Conservation (phyloP, 306 rosid species). For the Senna siamea region DNA sequence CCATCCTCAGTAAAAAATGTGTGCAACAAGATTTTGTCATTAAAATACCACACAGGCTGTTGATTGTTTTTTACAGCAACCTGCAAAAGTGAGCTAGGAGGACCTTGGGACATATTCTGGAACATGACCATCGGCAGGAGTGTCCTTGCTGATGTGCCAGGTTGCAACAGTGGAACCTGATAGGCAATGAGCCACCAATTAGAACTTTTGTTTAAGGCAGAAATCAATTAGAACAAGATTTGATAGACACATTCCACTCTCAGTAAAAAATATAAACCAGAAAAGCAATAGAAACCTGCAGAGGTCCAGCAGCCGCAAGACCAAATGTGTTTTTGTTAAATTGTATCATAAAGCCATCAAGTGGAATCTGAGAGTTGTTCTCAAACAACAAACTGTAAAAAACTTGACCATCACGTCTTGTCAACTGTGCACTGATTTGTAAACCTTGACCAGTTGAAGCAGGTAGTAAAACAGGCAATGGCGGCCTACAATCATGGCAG, state of each 20-base stretch:
- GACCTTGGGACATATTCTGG: conserved; percentile 97
- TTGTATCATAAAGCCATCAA: conserved; percentile 98
- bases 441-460: conserved; percentile 91
- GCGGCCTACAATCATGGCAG: conserved; percentile 65
- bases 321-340: conserved; percentile 97
- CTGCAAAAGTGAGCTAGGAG: conserved; percentile 89
- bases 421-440: conserved; percentile 95
- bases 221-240: conserved; percentile 25
- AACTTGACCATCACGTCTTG: conserved; percentile 75
- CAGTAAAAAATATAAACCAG: conserved; percentile 10
- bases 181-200: conserved; percentile 33
- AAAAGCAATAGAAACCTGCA: conserved; percentile 63
- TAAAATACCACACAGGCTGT: conserved; percentile 97
- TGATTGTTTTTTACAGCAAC: conserved; percentile 91
- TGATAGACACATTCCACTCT: conserved; percentile 13
- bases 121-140: conserved; percentile 91
- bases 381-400: conserved; percentile 84
- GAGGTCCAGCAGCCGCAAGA: conserved; percentile 89
- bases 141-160: conserved; percentile 69
- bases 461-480: conserved; percentile 78
- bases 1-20: conserved; percentile 92
- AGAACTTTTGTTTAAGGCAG: conserved; percentile 4
- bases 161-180: conserved; percentile 85
- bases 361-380: conserved; percentile 77
- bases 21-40: conserved; percentile 73